Percentiles rank a stretch among this genome's conserved stretches.
phyloP scores from a whole-genome alignment of 2,329 filamentous ascomycete genomes.

The Penicillium hordei region DNA sequence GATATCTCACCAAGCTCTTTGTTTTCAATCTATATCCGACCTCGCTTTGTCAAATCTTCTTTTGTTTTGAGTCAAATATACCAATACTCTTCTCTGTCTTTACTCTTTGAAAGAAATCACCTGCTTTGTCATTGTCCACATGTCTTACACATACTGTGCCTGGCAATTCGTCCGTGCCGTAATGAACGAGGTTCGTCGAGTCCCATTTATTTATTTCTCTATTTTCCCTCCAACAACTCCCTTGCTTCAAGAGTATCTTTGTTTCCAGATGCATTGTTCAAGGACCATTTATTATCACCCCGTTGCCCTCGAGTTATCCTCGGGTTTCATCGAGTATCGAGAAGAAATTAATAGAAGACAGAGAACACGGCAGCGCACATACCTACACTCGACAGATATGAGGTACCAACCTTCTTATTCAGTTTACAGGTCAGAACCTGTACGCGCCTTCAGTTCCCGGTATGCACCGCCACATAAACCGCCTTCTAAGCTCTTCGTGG shows the following conservation, averaged over 20 bases:
- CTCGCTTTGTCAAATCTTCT: background rate
- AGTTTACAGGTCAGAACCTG: background rate
- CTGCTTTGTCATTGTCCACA: slow-evolving; percentile 21
- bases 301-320: background rate
- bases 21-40: background rate
- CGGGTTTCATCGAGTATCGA: background rate
- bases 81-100: background rate
- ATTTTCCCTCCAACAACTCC: background rate
- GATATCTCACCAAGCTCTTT: background rate
- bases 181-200: background rate
- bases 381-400: background rate
- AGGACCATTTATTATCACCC: background rate
- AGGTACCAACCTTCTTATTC: no score
- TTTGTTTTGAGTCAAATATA: background rate
- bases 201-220: background rate
- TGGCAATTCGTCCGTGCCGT: background rate
- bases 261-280: background rate
- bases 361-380: background rate
- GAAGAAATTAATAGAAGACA: background rate
- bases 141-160: background rate
- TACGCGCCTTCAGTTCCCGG: background rate
- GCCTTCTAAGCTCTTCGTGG: background rate
- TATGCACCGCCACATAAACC: background rate
- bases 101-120: slow-evolving; percentile 22
- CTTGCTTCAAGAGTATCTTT: background rate